These are phyloP conservation scores for Cercospora sp. DNA, from an alignment of 2,329 filamentous ascomycete species.

Conservation along the genomic window DNA sequence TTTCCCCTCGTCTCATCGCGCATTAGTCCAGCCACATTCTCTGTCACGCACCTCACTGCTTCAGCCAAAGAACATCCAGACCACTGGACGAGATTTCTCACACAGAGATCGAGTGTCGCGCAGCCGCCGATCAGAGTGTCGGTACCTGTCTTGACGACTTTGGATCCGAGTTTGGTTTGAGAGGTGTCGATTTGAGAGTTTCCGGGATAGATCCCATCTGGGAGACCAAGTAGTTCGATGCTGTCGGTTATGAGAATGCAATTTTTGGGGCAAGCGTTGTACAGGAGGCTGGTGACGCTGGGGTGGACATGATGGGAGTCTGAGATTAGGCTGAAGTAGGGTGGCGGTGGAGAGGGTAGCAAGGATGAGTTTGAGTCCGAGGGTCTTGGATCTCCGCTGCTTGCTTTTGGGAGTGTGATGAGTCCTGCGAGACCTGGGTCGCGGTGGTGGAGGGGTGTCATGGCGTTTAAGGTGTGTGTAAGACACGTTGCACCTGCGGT, in stretches of 20 bases:
- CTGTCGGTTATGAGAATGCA: slow-evolving; percentile 57
- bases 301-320: slow-evolving; percentile 58
- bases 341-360: too few species aligned
- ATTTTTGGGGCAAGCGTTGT: slow-evolving; percentile 39
- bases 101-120: slow-evolving; percentile 52
- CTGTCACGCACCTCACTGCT: slow-evolving; percentile 52
- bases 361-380: too few species aligned
- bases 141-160: slow-evolving; percentile 54
- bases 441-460: slow-evolving; percentile 53
- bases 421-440: slow-evolving; percentile 54
- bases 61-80: slow-evolving; percentile 50
- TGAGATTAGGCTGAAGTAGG: slow-evolving; percentile 56
- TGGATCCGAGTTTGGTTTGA: slow-evolving; percentile 52
- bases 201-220: slow-evolving; percentile 51
- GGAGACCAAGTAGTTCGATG: slow-evolving; percentile 55
- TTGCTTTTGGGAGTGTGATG: slow-evolving; percentile 28
- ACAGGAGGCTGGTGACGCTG: slow-evolving; percentile 50
- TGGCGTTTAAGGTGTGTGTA: slow-evolving; percentile 58
- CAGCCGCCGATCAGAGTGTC: slow-evolving; percentile 57
- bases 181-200: slow-evolving; percentile 54
- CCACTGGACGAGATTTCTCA: slow-evolving; percentile 52
- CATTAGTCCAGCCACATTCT: slow-evolving; percentile 55
- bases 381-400: too few species aligned
- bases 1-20: slow-evolving; percentile 47
- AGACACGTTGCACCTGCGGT: slow-evolving; percentile 52